These are phyloP conservation scores for Auricularia heimuer DNA, from an alignment of 768 basidiomycete genomes.

Conservation along the genomic window DNA sequence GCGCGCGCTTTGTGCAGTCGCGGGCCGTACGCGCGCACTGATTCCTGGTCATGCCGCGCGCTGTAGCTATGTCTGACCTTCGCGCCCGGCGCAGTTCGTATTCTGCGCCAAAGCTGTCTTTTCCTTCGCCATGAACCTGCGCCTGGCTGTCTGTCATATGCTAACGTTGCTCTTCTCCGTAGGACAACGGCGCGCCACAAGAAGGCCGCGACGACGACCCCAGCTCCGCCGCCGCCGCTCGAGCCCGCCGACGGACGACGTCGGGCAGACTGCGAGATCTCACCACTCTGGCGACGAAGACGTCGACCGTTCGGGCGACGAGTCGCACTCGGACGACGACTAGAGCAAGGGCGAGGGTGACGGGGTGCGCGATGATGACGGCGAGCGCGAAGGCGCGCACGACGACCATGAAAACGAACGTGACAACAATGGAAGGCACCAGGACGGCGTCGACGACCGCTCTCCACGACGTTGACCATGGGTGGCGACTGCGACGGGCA, in stretches of 20 bases:
- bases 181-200: neutral
- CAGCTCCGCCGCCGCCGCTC: conserved; percentile 23
- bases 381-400: conserved; percentile 29
- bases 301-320: conserved; percentile 29
- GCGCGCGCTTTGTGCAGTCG: too few species aligned
- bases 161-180: too few species aligned
- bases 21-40: too few species aligned
- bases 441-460: too few species aligned
- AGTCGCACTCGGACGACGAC: conserved; percentile 48
- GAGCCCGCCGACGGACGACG: conserved; percentile 46
- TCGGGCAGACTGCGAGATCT: conserved; percentile 35
- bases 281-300: conserved; percentile 6
- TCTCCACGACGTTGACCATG: too few species aligned
- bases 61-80: conserved; percentile 4
- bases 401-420: conserved; percentile 35
- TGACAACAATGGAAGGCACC: conserved; percentile 13
- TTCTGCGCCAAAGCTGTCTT: too few species aligned
- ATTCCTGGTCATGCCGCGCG: neutral
- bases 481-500: too few species aligned
- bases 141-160: too few species aligned
- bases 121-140: too few species aligned
- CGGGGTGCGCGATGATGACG: conserved; percentile 25
- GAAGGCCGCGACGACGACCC: neutral
- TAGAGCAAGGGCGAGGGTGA: conserved; percentile 33
- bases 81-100: too few species aligned